Evolutionary conservation across 345 rosid genomes (phyloP).

Genomic region (Sisymbrium irio): DNA sequence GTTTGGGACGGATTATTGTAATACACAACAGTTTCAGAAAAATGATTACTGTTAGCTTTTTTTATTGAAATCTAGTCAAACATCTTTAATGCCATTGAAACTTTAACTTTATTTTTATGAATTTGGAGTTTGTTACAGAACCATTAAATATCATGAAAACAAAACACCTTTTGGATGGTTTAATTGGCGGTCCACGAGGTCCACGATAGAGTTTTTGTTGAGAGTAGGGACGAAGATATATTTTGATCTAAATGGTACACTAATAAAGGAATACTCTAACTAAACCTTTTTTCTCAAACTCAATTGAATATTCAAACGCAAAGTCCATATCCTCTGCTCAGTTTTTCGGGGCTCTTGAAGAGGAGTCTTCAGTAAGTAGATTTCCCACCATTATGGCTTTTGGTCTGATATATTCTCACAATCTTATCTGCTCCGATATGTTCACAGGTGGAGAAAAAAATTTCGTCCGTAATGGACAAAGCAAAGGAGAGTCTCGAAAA

Average conservation of each 20-base stretch:
- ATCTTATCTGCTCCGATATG: too few relatives aligned
- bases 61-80: conserved; percentile 1
- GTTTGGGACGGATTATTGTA: neutral
- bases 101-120: neutral
- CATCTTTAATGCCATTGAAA: conserved; percentile 3
- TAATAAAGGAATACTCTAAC: neutral
- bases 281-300: too few relatives aligned
- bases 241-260: neutral
- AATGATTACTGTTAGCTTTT: conserved; percentile 23
- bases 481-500: too few relatives aligned
- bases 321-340: too few relatives aligned
- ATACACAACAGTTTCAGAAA: neutral
- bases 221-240: neutral
- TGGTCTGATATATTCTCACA: too few relatives aligned
- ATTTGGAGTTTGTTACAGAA: neutral
- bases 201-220: neutral
- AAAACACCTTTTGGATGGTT: neutral
- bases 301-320: too few relatives aligned
- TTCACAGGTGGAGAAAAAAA: too few relatives aligned
- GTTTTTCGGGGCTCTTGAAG: too few relatives aligned
- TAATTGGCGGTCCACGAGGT: too few relatives aligned
- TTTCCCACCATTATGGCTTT: too few relatives aligned
- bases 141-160: conserved; percentile 3
- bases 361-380: too few relatives aligned
- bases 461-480: too few relatives aligned